phyloP scores from a whole-genome alignment of 1,284 basidiomycete species.

The Cutaneotrichosporon cavernicola region DNA sequence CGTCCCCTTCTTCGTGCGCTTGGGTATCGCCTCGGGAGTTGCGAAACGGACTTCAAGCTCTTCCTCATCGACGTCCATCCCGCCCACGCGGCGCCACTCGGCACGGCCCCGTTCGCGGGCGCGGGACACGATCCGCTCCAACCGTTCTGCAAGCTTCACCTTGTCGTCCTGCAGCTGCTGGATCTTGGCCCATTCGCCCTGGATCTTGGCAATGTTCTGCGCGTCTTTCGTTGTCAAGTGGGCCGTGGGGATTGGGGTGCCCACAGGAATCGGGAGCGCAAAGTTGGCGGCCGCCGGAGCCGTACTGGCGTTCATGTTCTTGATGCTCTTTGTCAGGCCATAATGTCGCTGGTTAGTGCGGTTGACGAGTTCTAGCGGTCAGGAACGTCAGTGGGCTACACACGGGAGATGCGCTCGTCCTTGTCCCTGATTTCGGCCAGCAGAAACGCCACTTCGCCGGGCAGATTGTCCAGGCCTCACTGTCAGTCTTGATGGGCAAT shows the following conservation, averaged over 20 bases:
- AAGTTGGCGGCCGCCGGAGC: constrained; percentile 25
- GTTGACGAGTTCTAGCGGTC: constrained; percentile 34
- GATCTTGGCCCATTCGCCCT: constrained; percentile 50
- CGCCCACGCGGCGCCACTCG: constrained; percentile 50
- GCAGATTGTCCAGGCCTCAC: constrained; percentile 70
- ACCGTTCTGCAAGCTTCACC: constrained; percentile 45
- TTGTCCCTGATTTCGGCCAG: constrained; percentile 65
- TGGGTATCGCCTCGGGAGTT: neutral
- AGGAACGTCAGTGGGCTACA: constrained; percentile 14
- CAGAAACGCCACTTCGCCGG: constrained; percentile 68
- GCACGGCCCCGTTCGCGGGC: constrained; percentile 45
- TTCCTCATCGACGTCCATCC: constrained; percentile 43
- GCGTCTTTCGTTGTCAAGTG: constrained; percentile 48
- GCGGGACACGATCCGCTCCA: constrained; percentile 47
- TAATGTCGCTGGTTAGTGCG: constrained; percentile 46
- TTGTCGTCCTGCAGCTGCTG: constrained; percentile 51
- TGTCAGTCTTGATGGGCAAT: neutral
- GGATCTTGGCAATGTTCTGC: constrained; percentile 46
- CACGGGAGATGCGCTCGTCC: constrained; percentile 48
- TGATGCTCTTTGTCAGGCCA: constrained; percentile 39
- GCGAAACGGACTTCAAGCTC: neutral
- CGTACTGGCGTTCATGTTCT: constrained; percentile 24
- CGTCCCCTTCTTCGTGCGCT: constrained; percentile 6
- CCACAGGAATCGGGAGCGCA: constrained; percentile 35
- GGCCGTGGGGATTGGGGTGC: constrained; percentile 34